phyloP scores from a whole-genome alignment of 345 rosid genomes.

The Eucalyptus victrix region DNA sequence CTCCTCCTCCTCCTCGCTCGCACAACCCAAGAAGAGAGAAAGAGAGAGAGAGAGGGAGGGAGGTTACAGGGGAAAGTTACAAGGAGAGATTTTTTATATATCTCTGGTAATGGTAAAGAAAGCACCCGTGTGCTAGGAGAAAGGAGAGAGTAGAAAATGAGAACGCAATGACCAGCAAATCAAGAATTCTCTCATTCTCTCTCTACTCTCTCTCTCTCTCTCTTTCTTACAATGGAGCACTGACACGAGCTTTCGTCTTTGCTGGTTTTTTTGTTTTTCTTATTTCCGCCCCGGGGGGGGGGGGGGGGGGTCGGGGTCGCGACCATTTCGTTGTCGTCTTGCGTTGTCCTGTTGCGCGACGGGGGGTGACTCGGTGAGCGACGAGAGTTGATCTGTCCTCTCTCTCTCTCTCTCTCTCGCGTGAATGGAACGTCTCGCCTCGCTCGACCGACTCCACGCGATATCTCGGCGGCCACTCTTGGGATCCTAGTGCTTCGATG shows the following conservation, averaged over 20 bases:
- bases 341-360: not conserved
- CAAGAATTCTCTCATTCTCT: not conserved
- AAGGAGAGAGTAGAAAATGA: not conserved
- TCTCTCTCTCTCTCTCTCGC: not conserved
- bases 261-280: not conserved
- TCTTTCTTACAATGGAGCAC: not conserved
- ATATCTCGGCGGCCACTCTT: not conserved
- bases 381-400: not conserved
- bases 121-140: not conserved
- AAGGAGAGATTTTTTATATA: not conserved
- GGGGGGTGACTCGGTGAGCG: not conserved
- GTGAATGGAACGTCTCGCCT: not conserved
- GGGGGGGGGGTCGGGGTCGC: not conserved
- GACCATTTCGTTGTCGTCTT: not conserved
- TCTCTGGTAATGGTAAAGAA: not conserved
- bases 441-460: not conserved
- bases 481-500: not conserved
- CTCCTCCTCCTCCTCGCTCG: not conserved
- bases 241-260: not conserved
- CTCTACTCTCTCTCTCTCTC: not conserved
- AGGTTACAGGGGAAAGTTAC: not conserved
- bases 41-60: not conserved
- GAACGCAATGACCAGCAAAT: not conserved
- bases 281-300: not conserved
- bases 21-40: not conserved